Evolutionary conservation across 2,329 filamentous ascomycete species (phyloP).

Genomic region (Stagonosporopsis vannaccii): DNA sequence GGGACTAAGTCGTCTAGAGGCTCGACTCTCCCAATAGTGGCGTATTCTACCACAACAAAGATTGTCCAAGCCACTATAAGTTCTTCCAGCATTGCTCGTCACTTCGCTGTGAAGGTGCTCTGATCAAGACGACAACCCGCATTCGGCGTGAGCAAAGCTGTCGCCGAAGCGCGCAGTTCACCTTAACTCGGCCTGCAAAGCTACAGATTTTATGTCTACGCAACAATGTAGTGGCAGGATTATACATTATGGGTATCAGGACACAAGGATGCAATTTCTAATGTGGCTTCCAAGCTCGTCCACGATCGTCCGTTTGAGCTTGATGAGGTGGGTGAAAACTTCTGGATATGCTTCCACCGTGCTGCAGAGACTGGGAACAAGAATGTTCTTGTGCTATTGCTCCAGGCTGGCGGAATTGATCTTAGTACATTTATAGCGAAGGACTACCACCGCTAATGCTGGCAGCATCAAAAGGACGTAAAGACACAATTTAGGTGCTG

Average conservation of each 20-base stretch:
- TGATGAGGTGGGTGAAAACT: neutral
- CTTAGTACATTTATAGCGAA: neutral
- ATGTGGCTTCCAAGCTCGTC: neutral
- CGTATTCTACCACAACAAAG: neutral
- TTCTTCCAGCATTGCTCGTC: neutral
- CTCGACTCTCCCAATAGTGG: neutral
- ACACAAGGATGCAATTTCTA: conserved; percentile 4
- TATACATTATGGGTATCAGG: conserved; percentile 20
- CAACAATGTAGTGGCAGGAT: conserved; percentile 22
- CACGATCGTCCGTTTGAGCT: neutral
- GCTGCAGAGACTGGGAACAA: neutral
- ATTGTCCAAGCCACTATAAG: neutral
- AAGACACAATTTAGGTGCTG: neutral
- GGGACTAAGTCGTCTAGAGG: conserved; percentile 22
- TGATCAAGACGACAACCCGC: conserved; percentile 14
- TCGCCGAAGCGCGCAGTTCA: conserved; percentile 13
- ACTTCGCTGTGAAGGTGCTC: conserved; percentile 19
- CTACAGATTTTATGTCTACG: conserved; percentile 22
- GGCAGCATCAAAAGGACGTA: neutral
- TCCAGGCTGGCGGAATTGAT: neutral
- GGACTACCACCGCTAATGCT: conserved; percentile 10
- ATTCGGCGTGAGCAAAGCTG: conserved; percentile 21
- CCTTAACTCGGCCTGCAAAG: neutral
- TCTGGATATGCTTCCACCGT: neutral
- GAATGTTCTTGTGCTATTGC: neutral